Percentiles rank a stretch among this genome's conserved stretches.
These are phyloP conservation scores for Aspergillus piperis DNA, from an alignment of 2,329 filamentous ascomycete species.

Conservation along the genomic window DNA sequence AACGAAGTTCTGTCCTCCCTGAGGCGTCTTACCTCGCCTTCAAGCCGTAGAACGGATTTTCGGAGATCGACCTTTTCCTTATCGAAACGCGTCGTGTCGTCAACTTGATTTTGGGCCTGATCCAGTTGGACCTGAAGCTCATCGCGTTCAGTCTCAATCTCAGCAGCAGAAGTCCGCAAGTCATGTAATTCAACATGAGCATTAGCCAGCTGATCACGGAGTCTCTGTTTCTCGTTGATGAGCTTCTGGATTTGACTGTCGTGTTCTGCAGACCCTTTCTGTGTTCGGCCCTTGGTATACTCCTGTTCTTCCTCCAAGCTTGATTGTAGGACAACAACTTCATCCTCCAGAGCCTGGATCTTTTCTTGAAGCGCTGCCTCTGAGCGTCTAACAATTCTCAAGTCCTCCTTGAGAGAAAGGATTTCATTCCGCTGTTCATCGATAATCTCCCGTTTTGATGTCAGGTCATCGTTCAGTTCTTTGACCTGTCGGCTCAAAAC, in stretches of 20 bases:
- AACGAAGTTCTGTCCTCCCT: slow-evolving; percentile 64
- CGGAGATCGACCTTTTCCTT: slow-evolving; percentile 70
- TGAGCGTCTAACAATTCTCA: slow-evolving; percentile 67
- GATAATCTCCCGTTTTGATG: slow-evolving; percentile 64
- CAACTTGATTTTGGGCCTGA: slow-evolving; percentile 56
- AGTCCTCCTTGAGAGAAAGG: slow-evolving; percentile 65
- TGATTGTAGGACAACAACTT: slow-evolving; percentile 71
- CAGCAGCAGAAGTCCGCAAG: slow-evolving; percentile 58
- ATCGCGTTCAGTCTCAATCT: slow-evolving; percentile 66
- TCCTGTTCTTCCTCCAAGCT: slow-evolving; percentile 66
- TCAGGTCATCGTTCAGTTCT: slow-evolving; percentile 70
- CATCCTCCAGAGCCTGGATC: slow-evolving; percentile 69
- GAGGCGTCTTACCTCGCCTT: slow-evolving; percentile 65
- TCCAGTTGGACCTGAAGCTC: slow-evolving; percentile 64
- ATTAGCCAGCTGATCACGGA: slow-evolving; percentile 65
- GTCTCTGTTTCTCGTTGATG: slow-evolving; percentile 60
- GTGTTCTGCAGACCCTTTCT: slow-evolving; percentile 60
- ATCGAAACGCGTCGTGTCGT: slow-evolving; percentile 63
- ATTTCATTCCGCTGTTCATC: slow-evolving; percentile 68
- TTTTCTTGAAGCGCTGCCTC: slow-evolving; percentile 65
- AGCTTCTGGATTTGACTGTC: slow-evolving; percentile 60
- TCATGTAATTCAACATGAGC: slow-evolving; percentile 63
- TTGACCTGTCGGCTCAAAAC: slow-evolving; percentile 72
- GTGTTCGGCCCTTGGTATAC: slow-evolving; percentile 59
- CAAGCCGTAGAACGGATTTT: slow-evolving; percentile 66